These are phyloP conservation scores for Plasmodium falciparum DNA, from an alignment of 169 alveolate genomes.

Conservation along the genomic window DNA sequence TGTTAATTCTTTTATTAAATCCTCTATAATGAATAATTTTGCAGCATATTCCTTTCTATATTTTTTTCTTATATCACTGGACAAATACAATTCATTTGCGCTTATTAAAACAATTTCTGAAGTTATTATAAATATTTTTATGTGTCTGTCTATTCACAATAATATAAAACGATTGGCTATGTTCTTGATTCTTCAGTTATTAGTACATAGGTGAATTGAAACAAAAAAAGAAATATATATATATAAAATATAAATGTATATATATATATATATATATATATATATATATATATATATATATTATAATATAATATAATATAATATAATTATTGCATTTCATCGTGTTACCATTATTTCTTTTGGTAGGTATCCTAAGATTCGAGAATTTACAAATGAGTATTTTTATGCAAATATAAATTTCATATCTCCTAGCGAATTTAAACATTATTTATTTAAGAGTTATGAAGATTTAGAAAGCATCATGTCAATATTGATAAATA, in stretches of 20 bases:
- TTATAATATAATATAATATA: background rate
- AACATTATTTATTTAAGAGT: slow-evolving; percentile 48
- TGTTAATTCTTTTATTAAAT: slow-evolving; percentile 63
- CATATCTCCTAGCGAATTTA: slow-evolving; percentile 39
- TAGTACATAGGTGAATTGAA: slow-evolving; percentile 32
- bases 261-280: background rate
- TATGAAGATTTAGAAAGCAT: slow-evolving; percentile 59
- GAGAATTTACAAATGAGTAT: slow-evolving; percentile 73
- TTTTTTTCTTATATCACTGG: slow-evolving; percentile 20
- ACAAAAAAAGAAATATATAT: background rate
- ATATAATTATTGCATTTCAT: background rate
- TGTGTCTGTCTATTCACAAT: slow-evolving; percentile 27
- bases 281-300: background rate
- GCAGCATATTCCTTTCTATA: slow-evolving; percentile 60
- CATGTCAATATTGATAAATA: slow-evolving; percentile 30
- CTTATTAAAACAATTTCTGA: slow-evolving; percentile 65
- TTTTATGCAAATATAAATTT: slow-evolving; percentile 59
- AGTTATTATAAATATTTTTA: slow-evolving; percentile 52
- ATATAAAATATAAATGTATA: too few relatives aligned
- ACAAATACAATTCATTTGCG: slow-evolving; percentile 32
- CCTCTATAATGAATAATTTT: slow-evolving; percentile 58
- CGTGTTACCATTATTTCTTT: background rate
- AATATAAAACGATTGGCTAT: slow-evolving; percentile 49
- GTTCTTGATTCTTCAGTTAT: slow-evolving; percentile 34
- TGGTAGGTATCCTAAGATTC: slow-evolving; percentile 69